Evolutionary conservation across 495 filamentous ascomycete species (phyloP).

Genomic region (Tuber magnatum): DNA sequence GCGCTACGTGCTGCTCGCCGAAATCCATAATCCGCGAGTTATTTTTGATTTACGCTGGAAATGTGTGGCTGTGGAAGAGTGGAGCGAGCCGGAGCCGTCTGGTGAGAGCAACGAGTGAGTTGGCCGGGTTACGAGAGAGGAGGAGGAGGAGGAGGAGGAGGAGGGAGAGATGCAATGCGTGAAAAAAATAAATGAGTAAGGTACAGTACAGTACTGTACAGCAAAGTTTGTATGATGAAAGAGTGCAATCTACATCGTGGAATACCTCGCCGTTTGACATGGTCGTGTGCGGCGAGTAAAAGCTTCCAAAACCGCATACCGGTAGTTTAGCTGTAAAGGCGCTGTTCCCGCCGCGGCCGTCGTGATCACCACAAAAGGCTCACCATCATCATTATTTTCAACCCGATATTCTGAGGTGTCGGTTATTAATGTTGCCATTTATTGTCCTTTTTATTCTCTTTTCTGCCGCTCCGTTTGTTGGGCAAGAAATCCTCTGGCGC

Average conservation of each 20-base stretch:
- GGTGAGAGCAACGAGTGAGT: background rate
- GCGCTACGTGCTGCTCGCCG: background rate
- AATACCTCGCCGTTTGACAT: background rate
- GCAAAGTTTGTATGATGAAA: background rate
- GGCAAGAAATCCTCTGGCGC: background rate
- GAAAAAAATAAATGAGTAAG: background rate
- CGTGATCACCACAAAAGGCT: background rate
- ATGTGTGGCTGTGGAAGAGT: background rate
- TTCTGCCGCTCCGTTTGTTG: background rate
- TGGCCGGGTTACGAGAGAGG: background rate
- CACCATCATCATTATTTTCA: background rate
- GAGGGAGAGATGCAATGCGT: background rate
- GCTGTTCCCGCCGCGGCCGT: background rate
- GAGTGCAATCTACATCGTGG: background rate
- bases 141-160: background rate
- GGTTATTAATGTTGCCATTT: background rate
- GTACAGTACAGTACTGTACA: background rate
- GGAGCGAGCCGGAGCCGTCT: background rate
- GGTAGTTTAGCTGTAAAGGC: background rate
- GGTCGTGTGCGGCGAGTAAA: background rate
- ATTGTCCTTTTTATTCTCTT: background rate
- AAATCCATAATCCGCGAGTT: background rate
- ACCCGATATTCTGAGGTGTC: background rate
- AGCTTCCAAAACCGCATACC: background rate
- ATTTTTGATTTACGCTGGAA: conserved; percentile 2